These are phyloP conservation scores for Debaryomycetaceae sp. DNA, from an alignment of 1,139 yeast genomes.

Conservation along the genomic window DNA sequence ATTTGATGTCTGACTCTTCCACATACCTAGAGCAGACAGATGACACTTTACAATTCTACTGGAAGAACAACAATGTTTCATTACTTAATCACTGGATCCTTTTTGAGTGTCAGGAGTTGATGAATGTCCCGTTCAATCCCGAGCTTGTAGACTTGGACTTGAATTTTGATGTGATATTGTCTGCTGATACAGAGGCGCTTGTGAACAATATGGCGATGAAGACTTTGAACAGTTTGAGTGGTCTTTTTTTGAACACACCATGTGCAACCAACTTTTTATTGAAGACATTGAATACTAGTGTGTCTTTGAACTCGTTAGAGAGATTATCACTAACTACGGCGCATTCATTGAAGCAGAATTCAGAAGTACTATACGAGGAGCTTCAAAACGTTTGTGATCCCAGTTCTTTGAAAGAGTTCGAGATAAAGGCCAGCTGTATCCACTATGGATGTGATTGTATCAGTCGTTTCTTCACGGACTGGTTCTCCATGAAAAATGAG, in stretches of 20 bases:
- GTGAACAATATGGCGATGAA: slow-evolving; percentile 3
- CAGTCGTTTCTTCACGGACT: slow-evolving; percentile 15
- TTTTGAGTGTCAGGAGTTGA: slow-evolving; percentile 17
- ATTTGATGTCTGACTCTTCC: slow-evolving; percentile 10
- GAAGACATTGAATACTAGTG: slow-evolving; percentile 7
- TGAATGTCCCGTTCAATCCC: slow-evolving; percentile 16
- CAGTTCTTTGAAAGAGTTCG: slow-evolving; percentile 15
- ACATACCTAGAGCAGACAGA: slow-evolving; percentile 17
- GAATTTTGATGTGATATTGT: slow-evolving; percentile 6
- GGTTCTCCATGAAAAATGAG: slow-evolving; percentile 8
- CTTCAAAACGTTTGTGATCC: slow-evolving; percentile 15
- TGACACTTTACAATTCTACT: slow-evolving; percentile 5
- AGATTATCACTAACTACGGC: slow-evolving; percentile 18
- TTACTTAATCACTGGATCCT: slow-evolving; percentile 22
- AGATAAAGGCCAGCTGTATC: slow-evolving; percentile 21
- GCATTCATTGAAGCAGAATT: slow-evolving; percentile 16
- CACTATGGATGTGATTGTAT: slow-evolving; percentile 19
- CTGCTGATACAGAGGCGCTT: not conserved
- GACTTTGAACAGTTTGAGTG: slow-evolving; percentile 10
- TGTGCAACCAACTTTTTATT: slow-evolving; percentile 14
- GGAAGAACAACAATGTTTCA: slow-evolving; percentile 11
- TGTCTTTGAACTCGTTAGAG: slow-evolving; percentile 9
- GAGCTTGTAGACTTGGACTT: slow-evolving; percentile 18
- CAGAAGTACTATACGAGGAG: slow-evolving; percentile 11
- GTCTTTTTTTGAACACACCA: slow-evolving; percentile 19